A percentile compares a stretch with the other conserved stretches of the same genome.
phyloP scores from a whole-genome alignment of 1,284 basidiomycete genomes.

The Ceratobasidium sp. region DNA sequence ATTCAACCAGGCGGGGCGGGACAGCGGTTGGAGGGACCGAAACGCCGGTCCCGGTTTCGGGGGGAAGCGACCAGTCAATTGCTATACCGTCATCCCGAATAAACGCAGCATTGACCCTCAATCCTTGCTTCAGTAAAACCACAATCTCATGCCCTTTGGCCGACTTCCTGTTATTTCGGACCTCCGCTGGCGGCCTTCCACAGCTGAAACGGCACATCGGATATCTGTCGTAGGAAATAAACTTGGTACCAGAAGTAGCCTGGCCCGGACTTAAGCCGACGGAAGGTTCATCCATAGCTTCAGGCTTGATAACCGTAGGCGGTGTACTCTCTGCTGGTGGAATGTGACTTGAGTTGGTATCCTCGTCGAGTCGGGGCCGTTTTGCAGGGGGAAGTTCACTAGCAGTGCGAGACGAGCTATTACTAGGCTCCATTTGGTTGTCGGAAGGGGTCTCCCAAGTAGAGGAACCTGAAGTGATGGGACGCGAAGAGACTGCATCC shows the following conservation, averaged over 20 bases:
- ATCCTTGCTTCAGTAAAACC: constrained; percentile 16
- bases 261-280: background rate
- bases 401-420: background rate
- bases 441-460: background rate
- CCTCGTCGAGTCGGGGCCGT: constrained; percentile 11
- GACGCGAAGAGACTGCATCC: too few relatives aligned
- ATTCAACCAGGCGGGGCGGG: background rate
- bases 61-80: constrained; percentile 36
- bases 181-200: background rate
- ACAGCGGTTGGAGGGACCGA: background rate
- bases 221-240: constrained; percentile 27
- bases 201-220: constrained; percentile 22
- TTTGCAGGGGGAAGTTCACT: constrained; percentile 19
- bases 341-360: background rate
- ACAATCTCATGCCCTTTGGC: background rate
- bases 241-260: constrained; percentile 19
- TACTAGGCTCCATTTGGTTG: background rate
- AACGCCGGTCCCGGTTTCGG: background rate
- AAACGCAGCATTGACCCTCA: constrained; percentile 3
- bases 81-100: constrained; percentile 43
- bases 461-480: too few relatives aligned
- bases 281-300: background rate
- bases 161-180: constrained; percentile 7
- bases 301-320: constrained; percentile 3
- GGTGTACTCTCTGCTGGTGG: background rate